Base-by-base conservation (phyloP, 306 rosid species). In the Glycine tomentella region DNA sequence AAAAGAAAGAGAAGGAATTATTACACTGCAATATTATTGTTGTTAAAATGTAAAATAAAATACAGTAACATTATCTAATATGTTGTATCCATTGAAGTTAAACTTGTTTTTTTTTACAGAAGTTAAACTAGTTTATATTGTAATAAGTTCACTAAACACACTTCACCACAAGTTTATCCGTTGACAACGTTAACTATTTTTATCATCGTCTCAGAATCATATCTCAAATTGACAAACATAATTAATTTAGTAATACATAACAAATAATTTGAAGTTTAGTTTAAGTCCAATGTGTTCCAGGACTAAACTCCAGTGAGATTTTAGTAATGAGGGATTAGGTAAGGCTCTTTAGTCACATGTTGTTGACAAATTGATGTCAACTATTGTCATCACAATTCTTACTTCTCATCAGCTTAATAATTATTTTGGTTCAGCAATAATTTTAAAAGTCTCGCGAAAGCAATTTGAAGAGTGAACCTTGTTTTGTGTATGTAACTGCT, bases 361-460 rank as follows among this genome's bases (percentile, higher is more conserved):
- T 75, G 76, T 56, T 81, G 81, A 67, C 66, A 66, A 66, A 55
- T 74, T 81, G 51, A 74, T 75, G 45, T 81, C 75, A 63, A 65
- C 67, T 25, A 66, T 45, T 74, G 48, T 81, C 69, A 53, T 33
- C 51, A 65, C 31, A 63, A 63, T 10, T 66, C 61, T 49, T 65
- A 49, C 25, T 48, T 48, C 42, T n/a, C 48, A 64, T 64, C 51
- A 59, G 49, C 63, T 40, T 42, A 58, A 79, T 46, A 10, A n/a
- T 33, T 79, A 46, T 70, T 66, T 48, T 71, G 44, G 70, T 46
- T 79, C 9, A 70, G 63, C 15, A 17, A 79, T 36, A 31, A 25
- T 46, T 33, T 70, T 25, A 7, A 68, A 70, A 58, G n/a, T 12
- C 31, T 25, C 31, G 31, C 31, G 2, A 25, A 25, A 25, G 31